phyloP scores from a whole-genome alignment of 371 early-diverging fungal species.

The Mucor lusitanicus region DNA sequence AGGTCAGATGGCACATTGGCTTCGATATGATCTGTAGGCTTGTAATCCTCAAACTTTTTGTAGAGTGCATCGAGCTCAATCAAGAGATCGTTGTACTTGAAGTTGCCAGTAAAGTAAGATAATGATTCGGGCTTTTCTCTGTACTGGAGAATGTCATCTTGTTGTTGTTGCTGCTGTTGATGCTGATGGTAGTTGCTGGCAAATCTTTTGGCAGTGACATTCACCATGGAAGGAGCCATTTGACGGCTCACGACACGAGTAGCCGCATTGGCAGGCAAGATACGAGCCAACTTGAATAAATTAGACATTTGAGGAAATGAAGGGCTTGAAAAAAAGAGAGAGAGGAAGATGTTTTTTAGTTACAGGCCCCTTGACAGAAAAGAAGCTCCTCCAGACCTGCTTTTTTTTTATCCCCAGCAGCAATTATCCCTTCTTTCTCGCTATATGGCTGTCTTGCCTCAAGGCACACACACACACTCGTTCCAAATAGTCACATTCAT shows the following conservation, averaged over 20 bases:
- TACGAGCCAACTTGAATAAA: conserved; percentile 16
- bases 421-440: not conserved
- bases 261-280: conserved; percentile 6
- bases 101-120: conserved; percentile 91
- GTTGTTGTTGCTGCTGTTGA: not conserved
- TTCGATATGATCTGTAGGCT: conserved; percentile 7
- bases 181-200: conserved; percentile 10
- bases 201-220: not conserved
- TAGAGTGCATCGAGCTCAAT: conserved; percentile 71
- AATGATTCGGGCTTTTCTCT: conserved; percentile 68
- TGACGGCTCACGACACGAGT: not conserved
- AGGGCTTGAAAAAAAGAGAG: not conserved
- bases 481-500: not conserved
- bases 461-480: not conserved
- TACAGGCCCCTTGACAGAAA: conserved; percentile 28
- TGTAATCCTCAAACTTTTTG: conserved; percentile 45
- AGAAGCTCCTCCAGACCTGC: not conserved
- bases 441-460: no score
- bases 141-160: conserved; percentile 34
- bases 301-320: conserved; percentile 6
- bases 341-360: conserved; percentile 7
- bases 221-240: not conserved
- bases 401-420: conserved; percentile 2
- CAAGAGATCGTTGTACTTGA: conserved; percentile 75
- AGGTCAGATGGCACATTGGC: conserved; percentile 7